Evolutionary conservation across 2,329 filamentous ascomycete species (phyloP), one percentile per base, ranked within the genome.

Genomic region (Ceratocystis colombiana): DNA sequence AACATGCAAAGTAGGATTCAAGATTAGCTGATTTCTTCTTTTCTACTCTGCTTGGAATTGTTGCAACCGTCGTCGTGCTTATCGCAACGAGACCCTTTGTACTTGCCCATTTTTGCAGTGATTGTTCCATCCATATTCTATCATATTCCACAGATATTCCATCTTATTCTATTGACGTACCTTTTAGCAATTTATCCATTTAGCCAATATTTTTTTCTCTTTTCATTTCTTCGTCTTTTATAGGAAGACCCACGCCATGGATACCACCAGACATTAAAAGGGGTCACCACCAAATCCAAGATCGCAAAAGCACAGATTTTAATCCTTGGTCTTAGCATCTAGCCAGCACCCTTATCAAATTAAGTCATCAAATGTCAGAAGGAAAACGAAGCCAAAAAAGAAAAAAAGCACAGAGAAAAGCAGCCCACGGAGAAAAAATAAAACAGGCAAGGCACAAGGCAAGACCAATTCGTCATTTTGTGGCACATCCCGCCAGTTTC

Each of bases 281-380:
- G 53, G 53, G 53, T 33, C 53, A 7, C 53, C 6, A 57, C 25
- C 53, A 37, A 33, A n/a, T 57, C 30, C 28, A 25, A 33, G 50
- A 22, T 22, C 20, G 22, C 25, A 33, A n/a, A 30, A 57, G 53
- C 53, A 57, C 22, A 57, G 25, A 33, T 57, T 33, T 57, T 30
- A 33, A 57, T 57, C 25, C 25, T 57, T 71, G 71, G 68, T 55
- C 17, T 33, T 57, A 33, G 28, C 7, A 57, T 57, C 25, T 57
- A 20, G n/a, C 30, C 53, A 17, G 53, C 8, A 5, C 15, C 6
- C 53, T 33, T 57, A 57, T 57, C 53, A 57, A 33, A 28, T 17
- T 17, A 17, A 15, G 53, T 22, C 4, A 57, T 30, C 15, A 5
- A 33, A 57, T 28, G 28, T 57, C 53, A 57, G 53, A 33, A 57